These are phyloP conservation scores for Fusarium proliferatum DNA, from an alignment of 2,329 filamentous ascomycete genomes.

Conservation along the genomic window DNA sequence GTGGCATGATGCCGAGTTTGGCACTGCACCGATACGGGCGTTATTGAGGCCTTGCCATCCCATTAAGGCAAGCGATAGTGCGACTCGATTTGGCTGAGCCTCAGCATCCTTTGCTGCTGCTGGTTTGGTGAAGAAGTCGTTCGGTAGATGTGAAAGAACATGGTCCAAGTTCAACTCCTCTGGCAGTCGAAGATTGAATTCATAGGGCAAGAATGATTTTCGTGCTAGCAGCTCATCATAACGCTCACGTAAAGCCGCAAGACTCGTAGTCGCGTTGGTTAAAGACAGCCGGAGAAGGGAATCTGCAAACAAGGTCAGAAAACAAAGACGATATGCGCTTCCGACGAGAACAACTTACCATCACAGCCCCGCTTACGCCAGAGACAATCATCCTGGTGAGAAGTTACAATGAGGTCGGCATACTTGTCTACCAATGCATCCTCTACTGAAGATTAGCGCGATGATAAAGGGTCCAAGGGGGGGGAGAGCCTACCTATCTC, in stretches of 20 bases:
- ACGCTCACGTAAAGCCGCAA: conserved; percentile 68
- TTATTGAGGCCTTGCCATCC: conserved; percentile 79
- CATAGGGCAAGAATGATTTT: conserved; percentile 68
- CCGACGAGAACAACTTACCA: conserved; percentile 59
- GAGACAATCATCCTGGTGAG: conserved; percentile 83
- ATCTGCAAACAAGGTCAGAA: conserved; percentile 54
- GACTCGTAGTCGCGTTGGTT: conserved; percentile 68
- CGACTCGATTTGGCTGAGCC: conserved; percentile 65
- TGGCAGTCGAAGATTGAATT: conserved; percentile 70
- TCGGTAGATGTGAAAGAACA: conserved; percentile 61
- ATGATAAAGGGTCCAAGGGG: not conserved
- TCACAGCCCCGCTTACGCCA: conserved; percentile 93
- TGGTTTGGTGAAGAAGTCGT: conserved; percentile 64
- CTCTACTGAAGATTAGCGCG: conserved; percentile 52
- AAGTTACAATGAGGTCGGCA: conserved; percentile 74
- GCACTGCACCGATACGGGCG: conserved; percentile 66
- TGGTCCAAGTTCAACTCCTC: conserved; percentile 62
- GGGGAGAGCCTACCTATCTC: conserved; percentile 61
- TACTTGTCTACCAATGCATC: conserved; percentile 82
- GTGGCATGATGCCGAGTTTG: conserved; percentile 81
- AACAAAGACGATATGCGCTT: conserved; percentile 31
- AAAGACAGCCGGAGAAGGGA: conserved; percentile 71
- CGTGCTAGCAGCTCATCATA: conserved; percentile 71
- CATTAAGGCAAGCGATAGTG: conserved; percentile 75
- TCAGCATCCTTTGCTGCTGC: conserved; percentile 46